A percentile compares a stretch with the other conserved stretches of the same genome.
Evolutionary conservation across 2,329 filamentous ascomycete genomes (phyloP).

Genomic region (Ophiostoma pallidulum): DNA sequence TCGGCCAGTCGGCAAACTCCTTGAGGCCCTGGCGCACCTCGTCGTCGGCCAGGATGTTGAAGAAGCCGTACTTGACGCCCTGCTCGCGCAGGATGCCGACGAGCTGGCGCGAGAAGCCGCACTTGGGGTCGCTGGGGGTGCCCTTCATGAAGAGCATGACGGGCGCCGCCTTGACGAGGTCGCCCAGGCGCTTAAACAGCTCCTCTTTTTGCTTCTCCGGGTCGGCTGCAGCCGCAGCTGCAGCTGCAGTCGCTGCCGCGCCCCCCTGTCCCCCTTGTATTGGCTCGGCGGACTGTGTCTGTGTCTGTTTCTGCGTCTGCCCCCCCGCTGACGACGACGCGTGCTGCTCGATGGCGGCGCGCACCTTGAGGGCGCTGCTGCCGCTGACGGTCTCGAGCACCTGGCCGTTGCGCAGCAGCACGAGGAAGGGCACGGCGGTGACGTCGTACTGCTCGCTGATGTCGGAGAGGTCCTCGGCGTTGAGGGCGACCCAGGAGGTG

Average conservation of each 20-base stretch:
- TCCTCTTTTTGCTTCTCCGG: conserved; percentile 67
- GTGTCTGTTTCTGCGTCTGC: conserved; percentile 27
- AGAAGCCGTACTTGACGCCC: conserved; percentile 93
- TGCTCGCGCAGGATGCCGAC: conserved; percentile 81
- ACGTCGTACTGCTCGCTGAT: conserved; percentile 90
- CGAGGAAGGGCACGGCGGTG: conserved; percentile 85
- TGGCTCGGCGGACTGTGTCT: conserved; percentile 27
- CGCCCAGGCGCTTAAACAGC: conserved; percentile 66
- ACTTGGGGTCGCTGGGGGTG: conserved; percentile 90
- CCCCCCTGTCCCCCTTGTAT: too few relatives aligned
- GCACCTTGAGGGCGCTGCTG: conserved; percentile 77
- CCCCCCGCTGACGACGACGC: conserved; percentile 30
- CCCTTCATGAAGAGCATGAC: conserved; percentile 99
- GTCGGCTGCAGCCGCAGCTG: conserved; percentile 28
- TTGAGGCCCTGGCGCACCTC: conserved; percentile 95
- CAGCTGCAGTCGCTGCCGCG: neutral
- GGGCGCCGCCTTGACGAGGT: conserved; percentile 87
- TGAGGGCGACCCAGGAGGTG: conserved; percentile 79
- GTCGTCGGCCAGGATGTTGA: conserved; percentile 96
- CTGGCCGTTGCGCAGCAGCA: conserved; percentile 65
- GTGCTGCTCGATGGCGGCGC: conserved; percentile 75
- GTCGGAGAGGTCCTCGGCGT: conserved; percentile 89
- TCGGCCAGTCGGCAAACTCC: conserved; percentile 97
- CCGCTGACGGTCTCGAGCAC: conserved; percentile 81
- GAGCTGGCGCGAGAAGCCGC: conserved; percentile 87